Conservation (phyloP, 345 rosid species). For the Gossypium raimondii region DNA sequence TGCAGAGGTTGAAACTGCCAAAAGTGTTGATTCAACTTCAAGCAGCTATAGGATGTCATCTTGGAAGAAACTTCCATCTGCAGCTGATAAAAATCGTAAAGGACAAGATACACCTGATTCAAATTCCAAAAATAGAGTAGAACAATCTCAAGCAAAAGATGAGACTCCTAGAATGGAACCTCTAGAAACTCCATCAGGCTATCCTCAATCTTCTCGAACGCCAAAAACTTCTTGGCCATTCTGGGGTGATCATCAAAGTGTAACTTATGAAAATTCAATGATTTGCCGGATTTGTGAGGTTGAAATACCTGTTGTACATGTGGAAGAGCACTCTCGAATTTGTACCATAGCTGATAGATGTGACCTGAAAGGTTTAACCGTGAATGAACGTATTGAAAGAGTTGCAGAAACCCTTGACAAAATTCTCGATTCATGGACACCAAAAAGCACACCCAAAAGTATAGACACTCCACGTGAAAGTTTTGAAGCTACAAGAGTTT, state of each 20-base stretch:
- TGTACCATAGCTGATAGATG: conserved; percentile 96
- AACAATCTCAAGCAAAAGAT: conserved; percentile 28
- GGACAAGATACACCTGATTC: conserved; percentile 38
- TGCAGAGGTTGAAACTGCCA: conserved; percentile 60
- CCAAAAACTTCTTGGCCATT: conserved; percentile 59
- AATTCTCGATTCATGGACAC: conserved; percentile 78
- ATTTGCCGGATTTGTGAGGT: conserved; percentile 98
- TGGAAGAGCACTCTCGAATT: conserved; percentile 92
- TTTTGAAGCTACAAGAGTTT: conserved; percentile 36
- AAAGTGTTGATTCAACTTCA: conserved; percentile 68
- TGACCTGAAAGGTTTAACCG: conserved; percentile 83
- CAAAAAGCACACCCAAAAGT: conserved; percentile 58
- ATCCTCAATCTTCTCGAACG: conserved; percentile 39
- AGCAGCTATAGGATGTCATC: conserved; percentile 87
- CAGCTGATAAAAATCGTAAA: conserved; percentile 61
- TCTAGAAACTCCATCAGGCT: conserved; percentile 45
- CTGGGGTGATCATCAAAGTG: conserved; percentile 56
- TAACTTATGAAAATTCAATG: conserved; percentile 79
- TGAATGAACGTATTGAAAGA: conserved; percentile 82
- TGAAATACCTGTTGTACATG: conserved; percentile 97
- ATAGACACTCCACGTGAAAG: conserved; percentile 47
- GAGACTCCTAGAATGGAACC: conserved; percentile 40
- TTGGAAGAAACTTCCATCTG: conserved; percentile 91
- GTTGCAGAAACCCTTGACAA: conserved; percentile 84
- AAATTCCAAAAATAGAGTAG: conserved; percentile 48